Conservation (phyloP, 306 rosid species). For the Trifolium repens region DNA sequence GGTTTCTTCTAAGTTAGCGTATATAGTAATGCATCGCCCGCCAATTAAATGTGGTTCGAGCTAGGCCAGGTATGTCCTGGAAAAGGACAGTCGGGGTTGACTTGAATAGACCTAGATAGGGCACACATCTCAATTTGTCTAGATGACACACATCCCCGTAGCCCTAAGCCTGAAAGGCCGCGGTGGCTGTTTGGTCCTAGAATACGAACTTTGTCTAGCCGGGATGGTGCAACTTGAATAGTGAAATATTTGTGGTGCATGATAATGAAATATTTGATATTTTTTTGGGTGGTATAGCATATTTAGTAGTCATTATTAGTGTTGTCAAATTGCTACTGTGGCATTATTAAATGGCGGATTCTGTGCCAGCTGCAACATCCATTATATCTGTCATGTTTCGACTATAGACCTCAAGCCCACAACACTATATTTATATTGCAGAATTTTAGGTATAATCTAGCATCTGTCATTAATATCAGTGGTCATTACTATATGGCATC, state of each 20-base stretch:
- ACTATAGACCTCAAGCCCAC: background rate
- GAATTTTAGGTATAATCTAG: background rate
- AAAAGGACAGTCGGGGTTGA: background rate
- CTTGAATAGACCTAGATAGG: background rate
- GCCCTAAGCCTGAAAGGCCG: background rate
- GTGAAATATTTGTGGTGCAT: conserved; percentile 8
- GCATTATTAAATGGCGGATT: background rate
- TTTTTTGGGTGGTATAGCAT: background rate
- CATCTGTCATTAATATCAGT: background rate
- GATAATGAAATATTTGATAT: background rate
- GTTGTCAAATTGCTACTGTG: background rate
- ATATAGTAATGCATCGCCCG: background rate
- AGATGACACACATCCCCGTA: background rate
- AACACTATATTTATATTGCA: background rate
- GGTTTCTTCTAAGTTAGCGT: background rate
- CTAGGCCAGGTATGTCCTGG: background rate
- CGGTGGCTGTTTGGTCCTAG: background rate
- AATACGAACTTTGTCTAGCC: background rate
- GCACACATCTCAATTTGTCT: background rate
- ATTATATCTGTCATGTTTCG: background rate
- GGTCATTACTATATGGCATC: background rate
- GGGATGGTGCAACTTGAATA: background rate
- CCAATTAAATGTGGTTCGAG: background rate
- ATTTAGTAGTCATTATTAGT: background rate
- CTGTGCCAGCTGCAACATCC: background rate